Percentiles rank a stretch among this genome's conserved stretches.
Evolutionary conservation across 768 basidiomycete genomes (phyloP).

Genomic region (Termitomyces sp.): DNA sequence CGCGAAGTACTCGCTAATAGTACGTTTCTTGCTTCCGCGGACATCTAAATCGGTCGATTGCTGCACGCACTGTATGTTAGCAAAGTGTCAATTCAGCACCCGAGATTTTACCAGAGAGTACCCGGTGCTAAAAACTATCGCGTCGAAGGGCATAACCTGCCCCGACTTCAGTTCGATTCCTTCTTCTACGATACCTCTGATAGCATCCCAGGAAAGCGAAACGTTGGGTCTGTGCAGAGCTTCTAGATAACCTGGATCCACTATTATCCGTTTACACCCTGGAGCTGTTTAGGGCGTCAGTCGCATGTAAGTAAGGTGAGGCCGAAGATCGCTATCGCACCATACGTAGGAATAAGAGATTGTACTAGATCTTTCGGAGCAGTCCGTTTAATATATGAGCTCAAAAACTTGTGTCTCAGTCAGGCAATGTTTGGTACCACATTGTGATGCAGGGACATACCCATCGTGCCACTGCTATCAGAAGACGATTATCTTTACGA

Average conservation of each 20-base stretch:
- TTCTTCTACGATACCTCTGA: constrained; percentile 41
- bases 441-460: constrained; percentile 15
- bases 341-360: constrained; percentile 45
- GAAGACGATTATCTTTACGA: constrained; percentile 30
- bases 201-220: constrained; percentile 38
- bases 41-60: constrained; percentile 30
- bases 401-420: constrained; percentile 25
- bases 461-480: constrained; percentile 25
- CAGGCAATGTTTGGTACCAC: not conserved
- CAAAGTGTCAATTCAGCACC: not conserved
- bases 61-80: constrained; percentile 17
- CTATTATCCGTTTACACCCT: constrained; percentile 60
- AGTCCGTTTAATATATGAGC: constrained; percentile 37
- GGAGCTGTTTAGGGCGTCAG: constrained; percentile 24
- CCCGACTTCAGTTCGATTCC: constrained; percentile 46
- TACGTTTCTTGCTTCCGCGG: constrained; percentile 35
- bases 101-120: constrained; percentile 30
- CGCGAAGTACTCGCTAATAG: constrained; percentile 38
- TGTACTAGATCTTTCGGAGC: constrained; percentile 44
- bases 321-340: constrained; percentile 23
- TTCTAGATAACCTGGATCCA: constrained; percentile 55
- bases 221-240: constrained; percentile 49
- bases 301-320: not conserved
- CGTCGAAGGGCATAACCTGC: constrained; percentile 43
- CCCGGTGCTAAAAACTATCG: constrained; percentile 54